These are phyloP conservation scores for Kodamaea sagamina DNA, from an alignment of 805 yeast species.

Conservation along the genomic window DNA sequence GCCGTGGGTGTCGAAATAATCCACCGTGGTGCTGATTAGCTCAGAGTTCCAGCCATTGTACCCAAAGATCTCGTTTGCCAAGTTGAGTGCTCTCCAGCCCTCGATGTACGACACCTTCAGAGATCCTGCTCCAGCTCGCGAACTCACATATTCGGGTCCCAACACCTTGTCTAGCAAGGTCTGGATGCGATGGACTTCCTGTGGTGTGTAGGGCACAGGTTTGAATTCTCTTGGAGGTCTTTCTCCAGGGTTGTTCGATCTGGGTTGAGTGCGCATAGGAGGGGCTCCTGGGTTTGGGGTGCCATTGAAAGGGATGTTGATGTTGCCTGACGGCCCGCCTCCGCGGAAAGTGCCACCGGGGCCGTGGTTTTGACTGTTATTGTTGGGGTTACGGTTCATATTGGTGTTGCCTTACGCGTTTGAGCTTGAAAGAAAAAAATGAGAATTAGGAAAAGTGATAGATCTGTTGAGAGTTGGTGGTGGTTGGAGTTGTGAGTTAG, in stretches of 20 bases:
- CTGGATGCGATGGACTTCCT: slow-evolving; percentile 40
- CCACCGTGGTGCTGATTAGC: slow-evolving; percentile 63
- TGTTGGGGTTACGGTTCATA: too few species aligned
- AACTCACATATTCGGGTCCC: slow-evolving; percentile 79
- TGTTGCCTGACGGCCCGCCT: neutral
- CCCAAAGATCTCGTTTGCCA: slow-evolving; percentile 82
- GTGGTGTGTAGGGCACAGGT: slow-evolving; percentile 32
- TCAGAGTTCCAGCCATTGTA: slow-evolving; percentile 84
- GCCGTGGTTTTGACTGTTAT: too few species aligned
- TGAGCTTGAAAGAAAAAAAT: too few species aligned
- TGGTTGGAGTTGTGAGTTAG: too few species aligned
- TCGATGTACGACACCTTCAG: slow-evolving; percentile 70
- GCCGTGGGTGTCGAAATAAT: slow-evolving; percentile 65
- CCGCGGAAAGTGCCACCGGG: neutral
- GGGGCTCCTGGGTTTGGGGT: too few species aligned
- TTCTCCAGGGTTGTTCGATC: neutral
- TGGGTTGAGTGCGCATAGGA: neutral
- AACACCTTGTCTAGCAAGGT: slow-evolving; percentile 40
- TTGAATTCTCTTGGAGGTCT: slow-evolving; percentile 15
- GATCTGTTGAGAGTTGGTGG: too few species aligned
- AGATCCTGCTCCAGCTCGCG: slow-evolving; percentile 75
- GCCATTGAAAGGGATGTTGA: slow-evolving; percentile 15
- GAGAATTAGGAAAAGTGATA: too few species aligned
- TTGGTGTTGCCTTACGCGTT: too few species aligned
- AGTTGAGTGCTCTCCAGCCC: slow-evolving; percentile 80